phyloP scores from a whole-genome alignment of 345 rosid genomes.

The Heritiera fomes region DNA sequence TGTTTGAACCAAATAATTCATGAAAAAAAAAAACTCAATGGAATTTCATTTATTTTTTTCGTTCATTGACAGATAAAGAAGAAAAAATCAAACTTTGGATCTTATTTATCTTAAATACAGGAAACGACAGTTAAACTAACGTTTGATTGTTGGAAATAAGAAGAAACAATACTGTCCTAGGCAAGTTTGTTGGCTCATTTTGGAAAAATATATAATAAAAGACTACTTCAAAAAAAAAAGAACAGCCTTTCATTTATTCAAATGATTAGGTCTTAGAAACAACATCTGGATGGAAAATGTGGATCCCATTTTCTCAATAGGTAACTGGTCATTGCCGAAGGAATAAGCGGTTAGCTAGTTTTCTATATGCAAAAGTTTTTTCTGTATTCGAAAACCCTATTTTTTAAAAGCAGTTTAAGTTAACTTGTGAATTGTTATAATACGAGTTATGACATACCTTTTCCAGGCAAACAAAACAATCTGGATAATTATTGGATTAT shows the following conservation, averaged over 20 bases:
- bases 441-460: background rate
- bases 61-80: too few relatives aligned
- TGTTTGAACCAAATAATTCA: constrained; percentile 17
- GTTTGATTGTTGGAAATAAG: background rate
- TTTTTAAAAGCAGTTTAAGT: background rate
- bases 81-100: too few relatives aligned
- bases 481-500: background rate
- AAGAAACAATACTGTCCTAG: constrained; percentile 23
- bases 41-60: background rate
- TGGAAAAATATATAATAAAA: background rate
- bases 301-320: constrained; percentile 14
- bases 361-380: background rate
- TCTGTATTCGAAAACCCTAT: background rate
- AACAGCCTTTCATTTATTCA: constrained; percentile 6
- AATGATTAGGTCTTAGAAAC: constrained; percentile 10
- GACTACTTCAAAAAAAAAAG: background rate
- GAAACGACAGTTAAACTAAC: too few relatives aligned
- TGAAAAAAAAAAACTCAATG: background rate
- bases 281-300: background rate
- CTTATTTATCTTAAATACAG: too few relatives aligned
- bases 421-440: background rate
- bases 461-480: background rate
- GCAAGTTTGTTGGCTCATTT: constrained; percentile 26
- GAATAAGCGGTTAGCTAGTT: background rate
- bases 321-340: background rate